phyloP scores from a whole-genome alignment of 2,329 filamentous ascomycete genomes.

The Alternaria brassicae region DNA sequence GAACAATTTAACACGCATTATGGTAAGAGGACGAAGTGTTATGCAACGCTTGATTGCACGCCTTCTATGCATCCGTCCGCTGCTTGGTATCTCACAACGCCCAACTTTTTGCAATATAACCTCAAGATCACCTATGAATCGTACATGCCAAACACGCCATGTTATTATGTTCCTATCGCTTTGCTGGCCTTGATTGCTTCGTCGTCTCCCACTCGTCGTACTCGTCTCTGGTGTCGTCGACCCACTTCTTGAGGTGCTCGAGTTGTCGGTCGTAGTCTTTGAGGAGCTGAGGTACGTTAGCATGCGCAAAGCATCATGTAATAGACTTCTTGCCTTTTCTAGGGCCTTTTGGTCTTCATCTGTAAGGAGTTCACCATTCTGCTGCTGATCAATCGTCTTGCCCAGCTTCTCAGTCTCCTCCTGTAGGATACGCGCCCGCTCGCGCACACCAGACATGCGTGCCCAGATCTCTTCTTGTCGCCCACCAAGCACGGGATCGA shows the following conservation, averaged over 20 bases:
- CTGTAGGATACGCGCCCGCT: constrained; percentile 74
- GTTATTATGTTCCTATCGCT: constrained; percentile 26
- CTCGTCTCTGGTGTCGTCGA: constrained; percentile 65
- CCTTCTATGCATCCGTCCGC: constrained; percentile 10
- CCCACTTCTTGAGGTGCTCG: constrained; percentile 72
- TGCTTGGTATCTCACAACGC: constrained; percentile 26
- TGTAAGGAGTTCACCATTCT: constrained; percentile 61
- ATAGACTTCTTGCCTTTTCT: constrained; percentile 68
- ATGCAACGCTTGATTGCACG: constrained; percentile 2
- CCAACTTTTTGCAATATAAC: constrained; percentile 25
- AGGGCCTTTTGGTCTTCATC: constrained; percentile 75
- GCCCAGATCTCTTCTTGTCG: constrained; percentile 88
- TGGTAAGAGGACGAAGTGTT: not conserved
- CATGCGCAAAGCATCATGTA: not conserved
- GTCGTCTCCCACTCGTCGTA: constrained; percentile 62
- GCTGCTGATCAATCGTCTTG: constrained; percentile 54
- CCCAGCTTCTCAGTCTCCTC: constrained; percentile 75
- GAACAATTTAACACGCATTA: not conserved
- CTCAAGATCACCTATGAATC: constrained; percentile 19
- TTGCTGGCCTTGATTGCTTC: constrained; percentile 35
- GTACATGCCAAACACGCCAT: constrained; percentile 16
- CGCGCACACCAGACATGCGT: constrained; percentile 75
- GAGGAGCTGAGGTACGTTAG: constrained; percentile 64
- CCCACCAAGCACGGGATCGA: constrained; percentile 76
- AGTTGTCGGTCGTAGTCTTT: constrained; percentile 84